These are phyloP conservation scores for Cytospora piceicola DNA, from an alignment of 2,329 filamentous ascomycete species.

Conservation along the genomic window DNA sequence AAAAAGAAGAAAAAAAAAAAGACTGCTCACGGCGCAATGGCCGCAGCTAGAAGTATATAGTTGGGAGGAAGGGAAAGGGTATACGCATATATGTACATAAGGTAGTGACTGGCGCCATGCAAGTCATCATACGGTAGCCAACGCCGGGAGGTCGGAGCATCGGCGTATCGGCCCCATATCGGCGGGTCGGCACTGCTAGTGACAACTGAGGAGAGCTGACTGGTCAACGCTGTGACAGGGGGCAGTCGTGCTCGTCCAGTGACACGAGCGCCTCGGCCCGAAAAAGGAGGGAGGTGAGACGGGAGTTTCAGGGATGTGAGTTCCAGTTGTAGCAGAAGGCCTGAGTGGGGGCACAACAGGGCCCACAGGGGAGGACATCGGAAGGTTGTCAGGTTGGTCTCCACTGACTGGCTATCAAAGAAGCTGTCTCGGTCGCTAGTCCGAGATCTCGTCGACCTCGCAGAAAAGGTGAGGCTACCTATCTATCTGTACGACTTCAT, in stretches of 20 bases:
- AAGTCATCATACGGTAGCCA: neutral
- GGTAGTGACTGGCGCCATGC: neutral
- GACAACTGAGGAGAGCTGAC: constrained; percentile 3
- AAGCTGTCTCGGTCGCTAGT: neutral
- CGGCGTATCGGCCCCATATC: neutral
- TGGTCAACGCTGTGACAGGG: constrained; percentile 27
- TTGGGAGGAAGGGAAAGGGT: neutral
- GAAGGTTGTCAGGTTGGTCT: neutral
- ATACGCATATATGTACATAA: too few relatives aligned
- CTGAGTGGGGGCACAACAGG: constrained; percentile 2
- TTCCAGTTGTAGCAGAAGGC: neutral
- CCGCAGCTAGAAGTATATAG: constrained; percentile 12
- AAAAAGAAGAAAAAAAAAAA: too few relatives aligned
- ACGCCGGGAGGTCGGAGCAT: neutral
- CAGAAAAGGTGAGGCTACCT: neutral
- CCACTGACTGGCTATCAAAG: neutral
- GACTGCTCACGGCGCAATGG: constrained; percentile 21
- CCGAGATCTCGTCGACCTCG: neutral
- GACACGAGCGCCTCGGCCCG: constrained; percentile 27
- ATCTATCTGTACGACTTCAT: neutral
- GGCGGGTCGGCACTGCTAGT: constrained; percentile 2
- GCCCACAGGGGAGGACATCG: too few relatives aligned
- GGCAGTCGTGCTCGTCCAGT: constrained; percentile 20
- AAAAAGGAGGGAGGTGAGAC: constrained; percentile 19
- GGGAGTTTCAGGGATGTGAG: neutral